Evolutionary conservation across 768 basidiomycete genomes (phyloP).

Genomic region (Pulveroboletus frians): DNA sequence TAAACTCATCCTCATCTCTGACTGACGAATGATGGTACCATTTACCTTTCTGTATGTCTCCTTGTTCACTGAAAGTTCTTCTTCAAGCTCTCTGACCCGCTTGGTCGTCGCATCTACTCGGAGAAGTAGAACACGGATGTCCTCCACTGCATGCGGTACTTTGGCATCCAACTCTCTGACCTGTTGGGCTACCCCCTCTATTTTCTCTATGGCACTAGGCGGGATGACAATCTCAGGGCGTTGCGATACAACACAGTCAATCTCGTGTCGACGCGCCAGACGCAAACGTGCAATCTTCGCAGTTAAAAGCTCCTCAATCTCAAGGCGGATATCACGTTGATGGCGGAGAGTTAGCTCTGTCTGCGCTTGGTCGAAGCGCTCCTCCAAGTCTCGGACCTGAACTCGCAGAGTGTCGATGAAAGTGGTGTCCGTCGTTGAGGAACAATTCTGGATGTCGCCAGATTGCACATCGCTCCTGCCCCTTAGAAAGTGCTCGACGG

Average conservation of each 20-base stretch:
- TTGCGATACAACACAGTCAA: constrained; percentile 12
- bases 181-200: constrained; percentile 15
- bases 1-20: constrained; percentile 1
- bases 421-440: not conserved
- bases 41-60: constrained; percentile 18
- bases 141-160: constrained; percentile 22
- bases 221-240: constrained; percentile 22
- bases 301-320: constrained; percentile 17
- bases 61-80: constrained; percentile 17
- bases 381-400: constrained; percentile 22
- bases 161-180: constrained; percentile 19
- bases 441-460: not conserved
- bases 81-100: constrained; percentile 18
- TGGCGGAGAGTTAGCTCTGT: constrained; percentile 27
- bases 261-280: constrained; percentile 18
- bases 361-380: constrained; percentile 28
- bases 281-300: constrained; percentile 19
- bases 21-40: not conserved
- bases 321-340: constrained; percentile 12
- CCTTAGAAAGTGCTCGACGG: constrained; percentile 18
- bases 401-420: constrained; percentile 10
- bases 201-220: constrained; percentile 6
- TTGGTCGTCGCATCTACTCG: constrained; percentile 18
- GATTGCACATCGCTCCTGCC: constrained; percentile 9
- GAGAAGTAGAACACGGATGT: constrained; percentile 24